Base-by-base conservation (phyloP, 140 eudicot genomes). In the Bidens hawaiensis region DNA sequence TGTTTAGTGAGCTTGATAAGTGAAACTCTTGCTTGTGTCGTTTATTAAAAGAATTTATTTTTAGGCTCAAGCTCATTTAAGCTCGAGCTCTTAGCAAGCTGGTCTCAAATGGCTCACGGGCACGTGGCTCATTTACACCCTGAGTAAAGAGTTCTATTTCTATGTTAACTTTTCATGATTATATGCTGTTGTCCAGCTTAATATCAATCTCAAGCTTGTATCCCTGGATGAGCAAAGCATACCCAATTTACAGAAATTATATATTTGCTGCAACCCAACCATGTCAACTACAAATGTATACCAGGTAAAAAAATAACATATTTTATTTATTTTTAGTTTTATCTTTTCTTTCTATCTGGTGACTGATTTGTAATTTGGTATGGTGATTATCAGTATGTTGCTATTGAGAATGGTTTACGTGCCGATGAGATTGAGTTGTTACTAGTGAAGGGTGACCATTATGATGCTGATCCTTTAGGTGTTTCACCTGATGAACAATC, bases 351-450 rank as follows among this genome's bases (percentile, higher is more conserved):
- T 6, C 4, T 14, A 56, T 33, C 13, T 47, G 46, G 17, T 61
- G 67, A 24, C 47, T 73, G 43, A 57, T 52, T 22, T n/a, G n/a
- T n/a, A n/a, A n/a, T n/a, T 31, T 70, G 56, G 56, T 49, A 46
- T 36, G 41, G 16, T 38, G 45, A 68, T 58, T 60, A 66, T 77
- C 82, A 90, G 95, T 68, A 79, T 74, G 80, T 86, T 60, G 83
- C 95, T 18, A 17, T 33, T 55, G 80, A 72, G 69, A 83, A 74
- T 16, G 69, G 76, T 43, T 51, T 73, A 65, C 73, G 68, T 73
- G 89, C 82, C 14, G 70, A 72, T 1, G 86, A 83, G 67, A 58
- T 90, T 21, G 94, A 90, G 70, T 77, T 90, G 24, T 60, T 87
- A 22, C 48, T 78, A 22, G 76, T 70, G 33, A 87, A 77, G 61